These are phyloP conservation scores for Dictyostelium firmibasis DNA, from an alignment of 78 protist species.

Conservation along the genomic window DNA sequence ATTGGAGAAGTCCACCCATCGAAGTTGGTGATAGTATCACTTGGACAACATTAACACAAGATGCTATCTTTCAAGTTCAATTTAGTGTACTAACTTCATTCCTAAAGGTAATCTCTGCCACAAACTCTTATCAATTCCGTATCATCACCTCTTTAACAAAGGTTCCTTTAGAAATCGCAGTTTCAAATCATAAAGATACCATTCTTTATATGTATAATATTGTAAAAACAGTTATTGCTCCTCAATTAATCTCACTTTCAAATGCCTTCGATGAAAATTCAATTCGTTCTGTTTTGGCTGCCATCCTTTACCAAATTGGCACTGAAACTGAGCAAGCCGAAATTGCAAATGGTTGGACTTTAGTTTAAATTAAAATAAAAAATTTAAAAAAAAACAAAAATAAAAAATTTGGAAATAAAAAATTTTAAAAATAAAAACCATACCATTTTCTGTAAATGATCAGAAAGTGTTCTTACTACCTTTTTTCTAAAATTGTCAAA, in stretches of 20 bases:
- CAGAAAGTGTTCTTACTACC: no score
- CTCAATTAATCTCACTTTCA: constrained; percentile 54
- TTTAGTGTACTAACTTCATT: constrained; percentile 38
- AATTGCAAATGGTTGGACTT: constrained; percentile 51
- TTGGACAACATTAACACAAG: constrained; percentile 43
- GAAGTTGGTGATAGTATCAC: background rate
- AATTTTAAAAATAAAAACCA: no score
- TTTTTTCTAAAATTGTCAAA: no score
- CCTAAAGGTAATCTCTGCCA: constrained; percentile 3
- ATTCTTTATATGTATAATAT: constrained; percentile 60
- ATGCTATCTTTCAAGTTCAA: constrained; percentile 49
- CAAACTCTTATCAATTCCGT: constrained; percentile 19
- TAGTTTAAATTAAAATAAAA: background rate
- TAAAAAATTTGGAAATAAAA: background rate
- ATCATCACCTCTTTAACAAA: constrained; percentile 18
- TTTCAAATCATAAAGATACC: constrained; percentile 33
- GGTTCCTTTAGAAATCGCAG: constrained; percentile 34
- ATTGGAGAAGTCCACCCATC: constrained; percentile 54
- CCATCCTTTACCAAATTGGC: constrained; percentile 16
- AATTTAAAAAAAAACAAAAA: background rate
- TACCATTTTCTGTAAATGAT: no score
- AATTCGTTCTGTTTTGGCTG: background rate
- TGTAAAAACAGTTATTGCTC: constrained; percentile 23
- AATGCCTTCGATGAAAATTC: constrained; percentile 23
- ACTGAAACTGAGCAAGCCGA: constrained; percentile 20